Evolutionary conservation across 345 rosid genomes (phyloP).

Genomic region (Psidium guajava): DNA sequence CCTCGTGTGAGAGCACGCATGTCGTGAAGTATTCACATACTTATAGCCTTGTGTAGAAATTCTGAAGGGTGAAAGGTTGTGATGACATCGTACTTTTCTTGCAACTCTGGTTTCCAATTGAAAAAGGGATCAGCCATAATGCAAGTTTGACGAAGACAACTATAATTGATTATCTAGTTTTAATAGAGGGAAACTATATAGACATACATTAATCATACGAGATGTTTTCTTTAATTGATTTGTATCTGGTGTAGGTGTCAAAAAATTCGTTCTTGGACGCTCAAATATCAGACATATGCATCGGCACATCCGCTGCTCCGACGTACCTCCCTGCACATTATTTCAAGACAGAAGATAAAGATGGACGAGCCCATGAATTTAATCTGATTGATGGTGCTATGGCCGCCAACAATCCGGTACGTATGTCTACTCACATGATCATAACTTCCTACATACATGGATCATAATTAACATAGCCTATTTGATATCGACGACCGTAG

Average conservation of each 20-base stretch:
- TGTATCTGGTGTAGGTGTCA: slow-evolving; percentile 13
- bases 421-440: not conserved
- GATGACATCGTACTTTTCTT: not conserved
- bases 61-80: not conserved
- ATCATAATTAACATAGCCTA: not conserved
- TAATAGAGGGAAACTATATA: not conserved
- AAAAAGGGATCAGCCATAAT: not conserved
- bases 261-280: slow-evolving; percentile 30
- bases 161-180: not conserved
- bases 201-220: not conserved
- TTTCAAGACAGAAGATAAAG: slow-evolving; percentile 31
- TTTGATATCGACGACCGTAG: not conserved
- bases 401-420: slow-evolving; percentile 66
- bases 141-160: not conserved
- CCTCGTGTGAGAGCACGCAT: not conserved
- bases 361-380: slow-evolving; percentile 33
- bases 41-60: not conserved
- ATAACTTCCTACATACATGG: not conserved
- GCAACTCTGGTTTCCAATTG: not conserved
- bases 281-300: slow-evolving; percentile 48
- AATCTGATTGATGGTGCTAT: slow-evolving; percentile 65
- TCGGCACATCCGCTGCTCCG: slow-evolving; percentile 70
- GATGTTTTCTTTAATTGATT: not conserved
- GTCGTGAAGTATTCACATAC: not conserved
- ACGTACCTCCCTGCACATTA: slow-evolving; percentile 50